Evolutionary conservation across 352 stramenopile species (phyloP).

Genomic region (Globisporangium cystogenes): DNA sequence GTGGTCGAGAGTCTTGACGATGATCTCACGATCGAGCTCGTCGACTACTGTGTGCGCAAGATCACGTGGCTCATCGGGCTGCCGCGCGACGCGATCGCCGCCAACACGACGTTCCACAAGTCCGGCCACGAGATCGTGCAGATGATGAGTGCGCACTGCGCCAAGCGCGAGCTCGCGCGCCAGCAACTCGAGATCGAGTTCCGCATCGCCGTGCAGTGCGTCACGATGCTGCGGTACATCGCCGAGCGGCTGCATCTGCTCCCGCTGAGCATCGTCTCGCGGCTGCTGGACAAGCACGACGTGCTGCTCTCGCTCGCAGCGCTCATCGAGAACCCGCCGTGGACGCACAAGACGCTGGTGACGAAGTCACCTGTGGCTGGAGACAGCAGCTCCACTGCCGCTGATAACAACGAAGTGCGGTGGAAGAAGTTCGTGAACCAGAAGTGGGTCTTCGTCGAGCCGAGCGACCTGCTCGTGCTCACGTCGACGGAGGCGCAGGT

Average conservation of each 20-base stretch:
- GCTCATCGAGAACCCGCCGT: slow-evolving; percentile 95
- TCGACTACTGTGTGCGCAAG: slow-evolving; percentile 93
- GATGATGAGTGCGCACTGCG: slow-evolving; percentile 55
- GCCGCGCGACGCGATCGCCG: slow-evolving; percentile 47
- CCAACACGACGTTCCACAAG: slow-evolving; percentile 68
- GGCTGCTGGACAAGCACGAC: slow-evolving; percentile 96
- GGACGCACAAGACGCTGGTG: slow-evolving; percentile 79
- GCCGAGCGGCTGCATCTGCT: slow-evolving; percentile 87
- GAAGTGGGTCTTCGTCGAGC: slow-evolving; percentile 87
- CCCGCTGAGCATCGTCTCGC: slow-evolving; percentile 81
- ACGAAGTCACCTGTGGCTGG: not conserved
- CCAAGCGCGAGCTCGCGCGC: slow-evolving; percentile 49
- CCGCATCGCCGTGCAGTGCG: slow-evolving; percentile 74
- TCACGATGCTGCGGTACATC: slow-evolving; percentile 89
- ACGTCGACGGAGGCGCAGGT: slow-evolving; percentile 93
- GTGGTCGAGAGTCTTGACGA: slow-evolving; percentile 85
- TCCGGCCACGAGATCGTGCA: slow-evolving; percentile 56
- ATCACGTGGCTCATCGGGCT: slow-evolving; percentile 77
- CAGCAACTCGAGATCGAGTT: slow-evolving; percentile 88
- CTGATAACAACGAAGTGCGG: not conserved
- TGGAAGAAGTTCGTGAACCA: slow-evolving; percentile 94
- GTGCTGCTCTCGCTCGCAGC: slow-evolving; percentile 88
- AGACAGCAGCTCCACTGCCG: not conserved
- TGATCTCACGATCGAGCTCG: slow-evolving; percentile 87
- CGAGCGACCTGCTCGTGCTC: slow-evolving; percentile 88